Conservation (phyloP, 176 grass and related monocot genomes). For the Tuctoria greenei region DNA sequence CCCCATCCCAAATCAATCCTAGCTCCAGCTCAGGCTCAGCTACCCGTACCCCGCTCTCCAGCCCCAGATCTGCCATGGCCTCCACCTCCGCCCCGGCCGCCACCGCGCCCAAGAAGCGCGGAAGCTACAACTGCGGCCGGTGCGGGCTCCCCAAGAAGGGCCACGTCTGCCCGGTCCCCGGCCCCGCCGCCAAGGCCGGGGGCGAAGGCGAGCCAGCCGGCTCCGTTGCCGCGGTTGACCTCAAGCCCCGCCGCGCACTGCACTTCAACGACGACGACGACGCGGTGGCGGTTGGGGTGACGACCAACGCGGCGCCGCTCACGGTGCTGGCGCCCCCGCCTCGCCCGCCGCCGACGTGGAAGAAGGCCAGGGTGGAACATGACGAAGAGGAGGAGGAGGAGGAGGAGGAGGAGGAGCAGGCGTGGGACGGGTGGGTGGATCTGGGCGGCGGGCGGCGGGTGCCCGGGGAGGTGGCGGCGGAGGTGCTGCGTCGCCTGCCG, state of each 20-base stretch:
- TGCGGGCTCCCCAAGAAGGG: conserved; percentile 91
- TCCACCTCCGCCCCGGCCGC: neutral
- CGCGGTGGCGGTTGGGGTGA: too few relatives aligned
- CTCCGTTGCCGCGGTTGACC: neutral
- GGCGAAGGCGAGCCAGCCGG: neutral
- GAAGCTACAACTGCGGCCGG: conserved; percentile 90
- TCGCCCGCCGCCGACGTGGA: neutral
- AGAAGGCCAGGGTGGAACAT: conserved; percentile 1
- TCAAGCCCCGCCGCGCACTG: conserved; percentile 59
- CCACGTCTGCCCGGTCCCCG: conserved; percentile 56
- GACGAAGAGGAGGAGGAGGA: neutral
- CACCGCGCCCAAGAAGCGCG: conserved; percentile 45
- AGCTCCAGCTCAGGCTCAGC: conserved; percentile 10
- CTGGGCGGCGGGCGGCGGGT: conserved; percentile 20
- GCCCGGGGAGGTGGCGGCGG: conserved; percentile 42
- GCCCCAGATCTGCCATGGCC: neutral
- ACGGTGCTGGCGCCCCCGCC: neutral
- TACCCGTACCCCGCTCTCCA: neutral
- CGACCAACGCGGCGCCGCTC: neutral
- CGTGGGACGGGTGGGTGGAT: conserved; percentile 14
- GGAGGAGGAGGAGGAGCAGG: neutral
- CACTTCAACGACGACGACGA: conserved; percentile 57
- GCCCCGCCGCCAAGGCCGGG: neutral
- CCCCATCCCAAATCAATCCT: conserved; percentile 18
- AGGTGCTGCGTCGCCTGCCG: conserved; percentile 55